phyloP scores from a whole-genome alignment of 2,329 filamentous ascomycete genomes.

The Paecilomyces sp. region DNA sequence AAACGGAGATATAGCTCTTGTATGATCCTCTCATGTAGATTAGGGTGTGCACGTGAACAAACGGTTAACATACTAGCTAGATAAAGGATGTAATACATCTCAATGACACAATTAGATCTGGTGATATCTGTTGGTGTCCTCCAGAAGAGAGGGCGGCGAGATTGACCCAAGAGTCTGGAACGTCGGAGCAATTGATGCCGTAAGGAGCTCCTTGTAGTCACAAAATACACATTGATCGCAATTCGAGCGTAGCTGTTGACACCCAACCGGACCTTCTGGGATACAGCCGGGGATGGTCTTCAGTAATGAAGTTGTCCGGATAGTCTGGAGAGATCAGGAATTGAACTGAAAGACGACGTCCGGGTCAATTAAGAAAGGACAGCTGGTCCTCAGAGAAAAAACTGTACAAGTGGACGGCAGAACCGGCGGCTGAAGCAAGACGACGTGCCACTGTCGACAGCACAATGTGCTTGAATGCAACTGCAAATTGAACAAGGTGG shows the following conservation, averaged over 20 bases:
- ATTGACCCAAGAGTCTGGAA: background rate
- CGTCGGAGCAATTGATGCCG: background rate
- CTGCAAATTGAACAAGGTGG: background rate
- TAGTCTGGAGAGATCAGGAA: background rate
- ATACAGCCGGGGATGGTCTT: background rate
- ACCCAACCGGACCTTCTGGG: constrained; percentile 2
- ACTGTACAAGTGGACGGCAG: constrained; percentile 3
- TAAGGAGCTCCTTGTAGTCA: background rate
- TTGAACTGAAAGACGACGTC: background rate
- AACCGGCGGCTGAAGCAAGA: constrained; percentile 1
- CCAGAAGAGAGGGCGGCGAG: background rate
- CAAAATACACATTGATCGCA: background rate
- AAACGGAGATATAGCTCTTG: background rate
- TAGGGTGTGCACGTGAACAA: constrained; percentile 5
- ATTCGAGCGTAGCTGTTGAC: background rate
- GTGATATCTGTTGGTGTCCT: background rate
- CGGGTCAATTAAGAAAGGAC: constrained; percentile 1
- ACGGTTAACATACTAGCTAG: constrained; percentile 59
- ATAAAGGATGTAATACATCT: constrained; percentile 54
- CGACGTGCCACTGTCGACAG: background rate
- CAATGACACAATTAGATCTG: constrained; percentile 7
- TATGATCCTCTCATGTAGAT: background rate
- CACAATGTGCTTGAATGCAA: constrained; percentile 2
- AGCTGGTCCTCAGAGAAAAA: background rate
- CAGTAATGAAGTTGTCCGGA: constrained; percentile 3